phyloP scores from a whole-genome alignment of 148 eudicot genomes.

The Rhododendron williamsianum region DNA sequence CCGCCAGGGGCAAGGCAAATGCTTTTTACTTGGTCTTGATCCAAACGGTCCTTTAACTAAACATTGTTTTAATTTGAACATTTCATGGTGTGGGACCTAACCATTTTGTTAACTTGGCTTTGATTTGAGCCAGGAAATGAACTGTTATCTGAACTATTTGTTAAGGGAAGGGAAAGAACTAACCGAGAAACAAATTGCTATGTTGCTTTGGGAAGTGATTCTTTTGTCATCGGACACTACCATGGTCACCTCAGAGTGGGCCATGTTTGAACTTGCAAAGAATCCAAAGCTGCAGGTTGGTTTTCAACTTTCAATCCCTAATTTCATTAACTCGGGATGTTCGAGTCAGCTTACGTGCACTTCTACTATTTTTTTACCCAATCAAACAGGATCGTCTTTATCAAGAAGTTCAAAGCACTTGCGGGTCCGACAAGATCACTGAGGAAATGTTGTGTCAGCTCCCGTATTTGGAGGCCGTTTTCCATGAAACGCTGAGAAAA shows the following conservation, averaged over 20 bases:
- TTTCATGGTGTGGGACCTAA: not conserved
- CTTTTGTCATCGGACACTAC: conserved; percentile 86
- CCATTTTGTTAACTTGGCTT: no score
- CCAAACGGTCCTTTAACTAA: not conserved
- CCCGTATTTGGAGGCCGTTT: conserved; percentile 67
- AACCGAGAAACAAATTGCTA: conserved; percentile 49
- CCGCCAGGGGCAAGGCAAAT: no score
- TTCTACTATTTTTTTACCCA: not conserved
- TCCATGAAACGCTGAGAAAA: conserved; percentile 82
- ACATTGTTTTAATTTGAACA: not conserved
- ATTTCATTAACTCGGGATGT: no score
- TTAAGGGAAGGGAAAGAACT: conserved; percentile 48
- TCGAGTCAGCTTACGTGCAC: not conserved
- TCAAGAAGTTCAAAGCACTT: conserved; percentile 46
- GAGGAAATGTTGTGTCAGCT: conserved; percentile 63
- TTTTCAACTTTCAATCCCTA: not conserved
- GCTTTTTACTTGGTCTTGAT: not conserved
- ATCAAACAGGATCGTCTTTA: conserved; percentile 46
- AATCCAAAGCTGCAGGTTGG: conserved; percentile 64
- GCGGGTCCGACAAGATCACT: conserved; percentile 49
- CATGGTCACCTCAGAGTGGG: conserved; percentile 77
- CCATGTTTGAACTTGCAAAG: conserved; percentile 81
- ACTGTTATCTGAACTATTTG: conserved; percentile 56
- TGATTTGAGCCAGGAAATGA: conserved; percentile 31
- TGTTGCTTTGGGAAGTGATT: conserved; percentile 81